Evolutionary conservation across 1,284 basidiomycete species (phyloP).

Genomic region (Trichosporon faecale): DNA sequence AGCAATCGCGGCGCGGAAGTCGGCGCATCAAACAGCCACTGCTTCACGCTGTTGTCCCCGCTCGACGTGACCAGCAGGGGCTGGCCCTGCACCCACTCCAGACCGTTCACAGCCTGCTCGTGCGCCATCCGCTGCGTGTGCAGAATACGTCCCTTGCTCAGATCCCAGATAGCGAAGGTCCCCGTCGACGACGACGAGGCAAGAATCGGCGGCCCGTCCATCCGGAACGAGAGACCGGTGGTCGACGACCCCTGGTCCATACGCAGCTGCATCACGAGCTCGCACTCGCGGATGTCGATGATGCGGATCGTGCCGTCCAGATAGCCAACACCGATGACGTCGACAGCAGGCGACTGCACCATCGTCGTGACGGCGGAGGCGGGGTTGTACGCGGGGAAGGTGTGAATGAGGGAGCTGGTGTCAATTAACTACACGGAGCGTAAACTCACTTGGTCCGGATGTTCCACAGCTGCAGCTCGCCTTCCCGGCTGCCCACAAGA

Average conservation of each 20-base stretch:
- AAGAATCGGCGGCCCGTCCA: slow-evolving; percentile 79
- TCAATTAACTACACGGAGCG: slow-evolving; percentile 51
- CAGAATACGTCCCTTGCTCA: slow-evolving; percentile 72
- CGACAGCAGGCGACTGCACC: slow-evolving; percentile 90
- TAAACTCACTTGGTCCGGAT: slow-evolving; percentile 63
- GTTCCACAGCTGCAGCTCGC: slow-evolving; percentile 91
- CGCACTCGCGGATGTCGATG: slow-evolving; percentile 85
- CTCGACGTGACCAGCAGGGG: slow-evolving; percentile 81
- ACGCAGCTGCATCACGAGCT: slow-evolving; percentile 78
- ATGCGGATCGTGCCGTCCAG: slow-evolving; percentile 81
- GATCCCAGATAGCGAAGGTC: slow-evolving; percentile 85
- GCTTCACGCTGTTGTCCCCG: slow-evolving; percentile 93
- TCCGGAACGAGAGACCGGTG: slow-evolving; percentile 76
- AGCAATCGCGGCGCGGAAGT: slow-evolving; percentile 78
- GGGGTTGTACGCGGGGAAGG: slow-evolving; percentile 52
- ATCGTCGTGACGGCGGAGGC: slow-evolving; percentile 67
- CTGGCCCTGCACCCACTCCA: slow-evolving; percentile 88
- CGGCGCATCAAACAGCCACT: slow-evolving; percentile 97
- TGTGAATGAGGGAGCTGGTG: slow-evolving; percentile 54
- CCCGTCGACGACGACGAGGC: slow-evolving; percentile 82
- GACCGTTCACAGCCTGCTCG: slow-evolving; percentile 70
- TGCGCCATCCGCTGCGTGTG: slow-evolving; percentile 84
- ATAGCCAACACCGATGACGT: slow-evolving; percentile 89
- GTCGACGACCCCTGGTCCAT: slow-evolving; percentile 71
- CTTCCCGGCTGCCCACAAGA: slow-evolving; percentile 76